Percentiles rank a stretch among this genome's conserved stretches.
Evolutionary conservation across 2,329 filamentous ascomycete species (phyloP).

Genomic region (Trichothecium roseum): DNA sequence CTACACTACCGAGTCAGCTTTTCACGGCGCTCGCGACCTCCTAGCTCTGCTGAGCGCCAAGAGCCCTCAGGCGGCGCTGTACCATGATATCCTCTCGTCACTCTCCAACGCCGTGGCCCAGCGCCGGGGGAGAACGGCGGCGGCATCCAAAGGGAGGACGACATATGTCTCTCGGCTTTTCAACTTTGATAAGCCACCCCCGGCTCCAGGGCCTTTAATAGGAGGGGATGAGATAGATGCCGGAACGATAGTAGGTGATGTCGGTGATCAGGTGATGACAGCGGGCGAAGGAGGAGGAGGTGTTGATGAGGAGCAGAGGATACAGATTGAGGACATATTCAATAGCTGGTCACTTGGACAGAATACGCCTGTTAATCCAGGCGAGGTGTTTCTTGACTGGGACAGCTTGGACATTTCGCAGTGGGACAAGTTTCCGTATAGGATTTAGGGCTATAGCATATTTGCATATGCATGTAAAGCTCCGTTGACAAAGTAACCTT

Average conservation of each 20-base stretch:
- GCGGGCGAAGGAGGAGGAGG: not conserved
- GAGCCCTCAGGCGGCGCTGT: constrained; percentile 46
- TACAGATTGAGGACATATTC: constrained; percentile 3
- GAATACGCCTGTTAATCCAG: constrained; percentile 1
- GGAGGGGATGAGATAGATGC: constrained; percentile 3
- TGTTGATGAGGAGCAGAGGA: not conserved
- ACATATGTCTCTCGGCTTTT: constrained; percentile 17
- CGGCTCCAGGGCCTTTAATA: not conserved
- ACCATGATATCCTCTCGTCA: constrained; percentile 41
- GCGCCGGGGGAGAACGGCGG: constrained; percentile 18
- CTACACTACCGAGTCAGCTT: constrained; percentile 35
- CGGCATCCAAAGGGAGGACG: constrained; percentile 11
- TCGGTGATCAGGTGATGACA: not conserved
- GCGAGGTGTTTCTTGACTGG: constrained; percentile 14
- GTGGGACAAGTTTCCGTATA: constrained; percentile 20
- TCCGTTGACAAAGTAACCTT: too few species aligned
- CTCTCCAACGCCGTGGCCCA: constrained; percentile 33
- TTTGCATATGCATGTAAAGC: too few species aligned
- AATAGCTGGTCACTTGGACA: constrained; percentile 3
- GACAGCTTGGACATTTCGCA: constrained; percentile 19
- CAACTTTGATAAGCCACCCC: constrained; percentile 7
- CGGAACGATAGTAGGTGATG: not conserved
- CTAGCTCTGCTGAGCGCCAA: constrained; percentile 34
- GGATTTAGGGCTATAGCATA: constrained; percentile 2
- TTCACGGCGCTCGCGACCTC: constrained; percentile 37